phyloP scores from a whole-genome alignment of 2,329 filamentous ascomycete species.

The Diplodia corticola region DNA sequence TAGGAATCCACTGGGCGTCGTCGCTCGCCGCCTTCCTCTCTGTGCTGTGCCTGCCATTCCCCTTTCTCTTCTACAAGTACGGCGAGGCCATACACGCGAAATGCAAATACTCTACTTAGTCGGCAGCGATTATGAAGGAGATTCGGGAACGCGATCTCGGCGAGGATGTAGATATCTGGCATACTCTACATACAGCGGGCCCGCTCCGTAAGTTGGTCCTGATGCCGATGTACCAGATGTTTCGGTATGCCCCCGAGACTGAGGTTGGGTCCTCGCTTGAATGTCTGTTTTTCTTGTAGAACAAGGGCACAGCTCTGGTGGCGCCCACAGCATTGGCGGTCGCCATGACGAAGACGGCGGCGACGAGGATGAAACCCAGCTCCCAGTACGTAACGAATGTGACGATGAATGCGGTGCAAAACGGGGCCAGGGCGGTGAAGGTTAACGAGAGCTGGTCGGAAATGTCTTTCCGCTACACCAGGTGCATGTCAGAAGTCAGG shows the following conservation, averaged over 20 bases:
- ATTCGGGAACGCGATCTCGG: too few relatives aligned
- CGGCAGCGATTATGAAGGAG: slow-evolving; percentile 38
- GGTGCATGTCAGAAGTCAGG: slow-evolving; percentile 90
- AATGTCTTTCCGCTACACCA: slow-evolving; percentile 91
- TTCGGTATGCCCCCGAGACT: too few relatives aligned
- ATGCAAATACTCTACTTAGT: slow-evolving; percentile 70
- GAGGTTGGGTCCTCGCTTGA: too few relatives aligned
- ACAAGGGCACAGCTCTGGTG: too few relatives aligned
- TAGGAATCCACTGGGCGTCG: slow-evolving; percentile 70
- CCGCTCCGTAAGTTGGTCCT: too few relatives aligned
- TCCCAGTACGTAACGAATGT: not conserved
- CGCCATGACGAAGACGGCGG: not conserved
- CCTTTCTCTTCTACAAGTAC: slow-evolving; percentile 74
- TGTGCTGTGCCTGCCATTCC: slow-evolving; percentile 69
- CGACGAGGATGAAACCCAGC: not conserved
- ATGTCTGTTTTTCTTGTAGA: too few relatives aligned
- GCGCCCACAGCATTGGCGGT: too few relatives aligned
- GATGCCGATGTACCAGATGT: too few relatives aligned
- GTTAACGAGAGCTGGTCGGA: slow-evolving; percentile 37
- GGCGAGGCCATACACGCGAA: slow-evolving; percentile 62
- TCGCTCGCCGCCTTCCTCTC: slow-evolving; percentile 73
- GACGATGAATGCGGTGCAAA: slow-evolving; percentile 67
- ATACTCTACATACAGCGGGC: too few relatives aligned
- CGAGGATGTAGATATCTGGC: too few relatives aligned
- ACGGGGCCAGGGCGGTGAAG: slow-evolving; percentile 54